phyloP scores from a whole-genome alignment of 768 basidiomycete genomes.

The Suillus bovinus region DNA sequence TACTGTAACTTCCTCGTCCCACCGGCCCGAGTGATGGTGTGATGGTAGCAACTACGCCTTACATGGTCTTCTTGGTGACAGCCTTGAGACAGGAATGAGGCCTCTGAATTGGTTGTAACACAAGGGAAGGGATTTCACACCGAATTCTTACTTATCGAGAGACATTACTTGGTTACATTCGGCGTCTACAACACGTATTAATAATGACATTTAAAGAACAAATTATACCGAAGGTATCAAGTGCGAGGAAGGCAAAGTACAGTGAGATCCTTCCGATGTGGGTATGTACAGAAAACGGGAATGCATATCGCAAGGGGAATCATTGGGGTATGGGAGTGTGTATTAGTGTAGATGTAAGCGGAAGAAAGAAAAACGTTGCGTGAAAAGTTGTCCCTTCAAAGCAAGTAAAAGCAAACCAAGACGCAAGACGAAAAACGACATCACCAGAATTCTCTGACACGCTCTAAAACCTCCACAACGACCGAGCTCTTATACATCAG shows the following conservation, averaged over 20 bases:
- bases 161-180: not conserved
- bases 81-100: not conserved
- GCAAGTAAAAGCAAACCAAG: conserved; percentile 12
- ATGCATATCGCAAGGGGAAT: conserved; percentile 14
- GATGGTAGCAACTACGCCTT: conserved; percentile 1
- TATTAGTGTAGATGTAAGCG: conserved; percentile 10
- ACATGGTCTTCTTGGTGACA: not conserved
- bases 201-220: conserved; percentile 35
- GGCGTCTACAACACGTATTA: conserved; percentile 26
- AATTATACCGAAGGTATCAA: conserved; percentile 29
- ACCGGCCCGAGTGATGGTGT: conserved; percentile 14
- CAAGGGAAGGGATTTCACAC: not conserved
- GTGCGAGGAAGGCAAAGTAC: conserved; percentile 29
- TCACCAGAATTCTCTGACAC: conserved; percentile 59
- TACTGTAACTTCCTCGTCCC: conserved; percentile 4
- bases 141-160: not conserved
- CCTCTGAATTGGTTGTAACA: not conserved
- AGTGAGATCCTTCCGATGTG: conserved; percentile 29
- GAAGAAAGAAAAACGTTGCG: conserved; percentile 12
- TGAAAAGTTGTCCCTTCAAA: conserved; percentile 22
- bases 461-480: conserved; percentile 83
- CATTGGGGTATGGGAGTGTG: not conserved
- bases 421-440: conserved; percentile 3
- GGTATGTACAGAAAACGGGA: conserved; percentile 23
- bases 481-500: conserved; percentile 91